Percentiles rank a stretch among this genome's conserved stretches.
Conservation (phyloP, 306 rosid species). For the Trichosanthes cucumerina region DNA sequence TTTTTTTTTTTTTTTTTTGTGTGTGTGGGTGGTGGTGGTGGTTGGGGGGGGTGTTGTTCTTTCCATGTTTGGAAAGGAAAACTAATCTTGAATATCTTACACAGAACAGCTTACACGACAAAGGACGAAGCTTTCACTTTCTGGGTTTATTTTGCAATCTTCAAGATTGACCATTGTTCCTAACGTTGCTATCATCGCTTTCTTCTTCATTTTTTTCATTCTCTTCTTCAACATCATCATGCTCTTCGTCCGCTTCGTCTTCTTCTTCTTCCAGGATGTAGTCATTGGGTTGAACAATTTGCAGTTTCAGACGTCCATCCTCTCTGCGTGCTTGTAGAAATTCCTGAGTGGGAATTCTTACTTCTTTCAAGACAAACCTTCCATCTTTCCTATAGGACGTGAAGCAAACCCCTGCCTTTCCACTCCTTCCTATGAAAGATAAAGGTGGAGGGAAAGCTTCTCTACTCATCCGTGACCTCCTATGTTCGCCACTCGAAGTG, state of each 20-base stretch:
- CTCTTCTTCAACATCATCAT: slow-evolving; percentile 12
- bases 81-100: background rate
- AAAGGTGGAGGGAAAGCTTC: slow-evolving; percentile 72
- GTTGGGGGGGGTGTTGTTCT: background rate
- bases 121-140: background rate
- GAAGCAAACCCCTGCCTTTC: slow-evolving; percentile 63
- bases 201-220: slow-evolving; percentile 18
- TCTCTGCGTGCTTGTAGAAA: slow-evolving; percentile 66
- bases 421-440: slow-evolving; percentile 54
- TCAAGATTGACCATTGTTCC: background rate
- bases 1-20: background rate
- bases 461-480: slow-evolving; percentile 36
- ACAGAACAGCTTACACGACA: background rate
- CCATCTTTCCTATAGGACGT: slow-evolving; percentile 53
- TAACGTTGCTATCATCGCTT: background rate
- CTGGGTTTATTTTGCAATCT: background rate
- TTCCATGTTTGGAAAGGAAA: background rate
- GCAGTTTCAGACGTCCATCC: slow-evolving; percentile 62
- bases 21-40: too few relatives aligned
- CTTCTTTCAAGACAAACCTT: slow-evolving; percentile 59
- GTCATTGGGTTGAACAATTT: slow-evolving; percentile 40
- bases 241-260: slow-evolving; percentile 15
- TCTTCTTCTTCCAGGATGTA: slow-evolving; percentile 26
- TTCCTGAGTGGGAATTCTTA: slow-evolving; percentile 52
- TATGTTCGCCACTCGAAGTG: slow-evolving; percentile 25